A percentile compares a stretch with the other conserved stretches of the same genome.
phyloP scores from a whole-genome alignment of 176 grass and related monocot genomes.

The Aegilops bicornis region DNA sequence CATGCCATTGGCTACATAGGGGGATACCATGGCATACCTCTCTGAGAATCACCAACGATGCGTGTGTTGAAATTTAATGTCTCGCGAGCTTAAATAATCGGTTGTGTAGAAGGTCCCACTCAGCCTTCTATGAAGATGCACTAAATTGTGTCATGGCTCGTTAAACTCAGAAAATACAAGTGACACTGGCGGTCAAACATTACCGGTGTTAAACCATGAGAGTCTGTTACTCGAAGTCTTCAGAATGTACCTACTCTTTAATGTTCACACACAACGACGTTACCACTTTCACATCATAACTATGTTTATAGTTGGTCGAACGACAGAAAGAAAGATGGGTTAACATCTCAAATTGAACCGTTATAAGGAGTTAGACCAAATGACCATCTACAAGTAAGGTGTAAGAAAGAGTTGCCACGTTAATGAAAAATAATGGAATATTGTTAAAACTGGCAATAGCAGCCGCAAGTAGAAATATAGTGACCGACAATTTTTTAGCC shows the following conservation, averaged over 20 bases:
- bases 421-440: neutral
- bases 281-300: neutral
- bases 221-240: neutral
- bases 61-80: neutral
- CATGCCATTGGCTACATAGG: neutral
- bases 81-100: neutral
- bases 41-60: neutral
- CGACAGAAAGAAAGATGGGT: neutral
- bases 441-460: neutral
- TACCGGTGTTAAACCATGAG: neutral
- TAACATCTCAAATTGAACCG: neutral
- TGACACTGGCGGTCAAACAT: neutral
- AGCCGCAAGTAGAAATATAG: neutral
- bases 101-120: neutral
- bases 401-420: neutral
- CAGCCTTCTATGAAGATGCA: neutral
- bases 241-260: neutral
- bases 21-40: neutral
- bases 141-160: neutral
- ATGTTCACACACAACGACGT: neutral
- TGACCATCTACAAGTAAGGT: neutral
- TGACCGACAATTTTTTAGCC: neutral
- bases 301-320: neutral
- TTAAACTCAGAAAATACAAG: neutral
- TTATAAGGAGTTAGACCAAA: neutral